A percentile compares a stretch with the other conserved stretches of the same genome.
Conservation (phyloP, 2,329 filamentous ascomycete species). For the Huntiella savannae region DNA sequence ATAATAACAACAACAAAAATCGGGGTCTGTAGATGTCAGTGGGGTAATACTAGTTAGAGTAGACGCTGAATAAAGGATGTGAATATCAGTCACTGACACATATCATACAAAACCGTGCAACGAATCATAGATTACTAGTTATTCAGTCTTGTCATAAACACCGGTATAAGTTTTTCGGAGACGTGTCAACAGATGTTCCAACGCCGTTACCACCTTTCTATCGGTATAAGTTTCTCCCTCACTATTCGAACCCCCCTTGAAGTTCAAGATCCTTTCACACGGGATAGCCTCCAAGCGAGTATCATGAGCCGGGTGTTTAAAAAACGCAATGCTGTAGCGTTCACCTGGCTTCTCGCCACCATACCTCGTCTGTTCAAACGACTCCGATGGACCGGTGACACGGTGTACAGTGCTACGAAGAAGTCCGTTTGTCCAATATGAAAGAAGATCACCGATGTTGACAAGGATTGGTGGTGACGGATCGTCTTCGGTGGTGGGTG, state of each 20-base stretch:
- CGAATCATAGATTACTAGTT: not conserved
- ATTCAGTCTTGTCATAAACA: conserved; percentile 23
- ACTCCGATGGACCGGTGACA: conserved; percentile 45
- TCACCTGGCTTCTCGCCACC: conserved; percentile 22
- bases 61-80: no score
- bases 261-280: conserved; percentile 32
- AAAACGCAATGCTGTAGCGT: conserved; percentile 46
- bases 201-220: conserved; percentile 39
- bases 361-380: not conserved
- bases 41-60: no score
- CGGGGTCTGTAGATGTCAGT: no score
- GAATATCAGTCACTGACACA: no score
- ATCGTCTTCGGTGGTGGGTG: conserved; percentile 38
- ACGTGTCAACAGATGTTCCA: conserved; percentile 43
- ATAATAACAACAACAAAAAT: no score
- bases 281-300: conserved; percentile 38
- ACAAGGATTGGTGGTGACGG: conserved; percentile 58
- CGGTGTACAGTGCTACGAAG: conserved; percentile 77
- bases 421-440: conserved; percentile 80
- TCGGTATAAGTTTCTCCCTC: conserved; percentile 29
- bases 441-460: conserved; percentile 51
- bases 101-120: no score
- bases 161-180: conserved; percentile 38
- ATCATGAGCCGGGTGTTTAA: conserved; percentile 42
- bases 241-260: conserved; percentile 17